Percentiles rank a stretch among this genome's conserved stretches.
phyloP scores from a whole-genome alignment of 495 filamentous ascomycete species.

The Penicillium nucicola region DNA sequence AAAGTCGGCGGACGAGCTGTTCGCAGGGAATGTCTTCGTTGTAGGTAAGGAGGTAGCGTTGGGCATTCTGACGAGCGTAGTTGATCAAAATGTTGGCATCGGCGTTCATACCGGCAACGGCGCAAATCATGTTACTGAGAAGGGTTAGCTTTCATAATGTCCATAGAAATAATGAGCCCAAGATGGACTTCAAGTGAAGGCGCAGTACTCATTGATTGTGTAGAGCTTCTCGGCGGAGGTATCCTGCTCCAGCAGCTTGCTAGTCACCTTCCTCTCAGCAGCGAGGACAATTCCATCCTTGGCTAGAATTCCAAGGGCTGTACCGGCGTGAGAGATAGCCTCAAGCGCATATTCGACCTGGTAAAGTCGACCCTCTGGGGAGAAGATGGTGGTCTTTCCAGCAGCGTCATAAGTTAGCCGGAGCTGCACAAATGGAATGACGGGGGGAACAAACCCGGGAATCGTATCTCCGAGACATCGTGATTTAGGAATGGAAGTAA shows the following conservation, averaged over 20 bases:
- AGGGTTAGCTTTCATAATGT: conserved; percentile 14
- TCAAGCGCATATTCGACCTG: conserved; percentile 99
- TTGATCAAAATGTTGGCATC: conserved; percentile 99
- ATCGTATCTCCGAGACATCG: conserved; percentile 98
- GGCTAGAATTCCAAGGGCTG: conserved; percentile 91
- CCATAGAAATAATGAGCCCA: background rate
- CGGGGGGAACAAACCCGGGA: conserved; percentile 66
- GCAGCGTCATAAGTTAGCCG: conserved; percentile 46
- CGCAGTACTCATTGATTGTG: conserved; percentile 89
- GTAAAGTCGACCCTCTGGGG: conserved; percentile 95
- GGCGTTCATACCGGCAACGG: conserved; percentile 97
- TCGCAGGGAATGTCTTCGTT: conserved; percentile 99
- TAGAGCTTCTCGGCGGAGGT: conserved; percentile 99
- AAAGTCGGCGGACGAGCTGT: conserved; percentile 93
- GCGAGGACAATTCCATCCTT: conserved; percentile 98
- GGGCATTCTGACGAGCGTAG: conserved; percentile 93
- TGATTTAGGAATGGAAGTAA: conserved; percentile 17
- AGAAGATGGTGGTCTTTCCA: conserved; percentile 96
- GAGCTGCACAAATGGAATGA: conserved; percentile 30
- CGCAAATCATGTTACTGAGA: conserved; percentile 97
- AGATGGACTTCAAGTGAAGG: background rate
- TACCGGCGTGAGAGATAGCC: conserved; percentile 97
- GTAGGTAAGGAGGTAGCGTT: conserved; percentile 97
- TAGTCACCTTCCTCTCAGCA: conserved; percentile 98
- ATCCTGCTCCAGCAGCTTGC: conserved; percentile 98